Evolutionary conservation across 1,284 basidiomycete species (phyloP).

Genomic region (Melampsora abietis-canadensis): DNA sequence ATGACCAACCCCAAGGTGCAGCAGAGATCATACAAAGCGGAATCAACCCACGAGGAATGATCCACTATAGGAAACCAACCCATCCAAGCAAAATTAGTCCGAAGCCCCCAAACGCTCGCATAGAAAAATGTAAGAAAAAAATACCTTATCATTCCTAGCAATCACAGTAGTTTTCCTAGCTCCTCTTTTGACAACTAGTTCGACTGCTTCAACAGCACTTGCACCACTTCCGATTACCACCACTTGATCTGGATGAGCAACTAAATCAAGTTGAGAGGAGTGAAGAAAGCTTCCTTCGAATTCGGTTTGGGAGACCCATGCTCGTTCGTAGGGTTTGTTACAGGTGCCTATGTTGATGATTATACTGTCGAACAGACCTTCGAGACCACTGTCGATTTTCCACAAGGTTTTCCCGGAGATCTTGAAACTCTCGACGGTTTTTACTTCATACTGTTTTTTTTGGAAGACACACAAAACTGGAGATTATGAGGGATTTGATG

Average conservation of each 20-base stretch:
- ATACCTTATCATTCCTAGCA: constrained; percentile 31
- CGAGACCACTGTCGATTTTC: constrained; percentile 11
- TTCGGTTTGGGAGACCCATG: background rate
- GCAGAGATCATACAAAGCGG: background rate
- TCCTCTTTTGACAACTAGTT: constrained; percentile 23
- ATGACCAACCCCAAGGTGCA: constrained; percentile 10
- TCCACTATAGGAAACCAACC: constrained; percentile 10
- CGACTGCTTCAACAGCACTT: constrained; percentile 39
- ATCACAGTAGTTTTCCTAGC: constrained; percentile 21
- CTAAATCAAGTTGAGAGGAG: constrained; percentile 26
- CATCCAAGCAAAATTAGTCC: background rate
- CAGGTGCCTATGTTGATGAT: constrained; percentile 29
- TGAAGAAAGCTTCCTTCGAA: constrained; percentile 28
- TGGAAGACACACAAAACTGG: too few relatives aligned
- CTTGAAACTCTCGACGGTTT: background rate
- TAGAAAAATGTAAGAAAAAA: too few relatives aligned
- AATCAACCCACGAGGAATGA: constrained; percentile 27
- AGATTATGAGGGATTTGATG: too few relatives aligned
- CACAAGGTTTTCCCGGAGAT: background rate
- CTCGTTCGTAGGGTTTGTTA: constrained; percentile 4
- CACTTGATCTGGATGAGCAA: constrained; percentile 16
- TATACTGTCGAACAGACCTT: constrained; percentile 30
- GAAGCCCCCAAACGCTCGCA: too few relatives aligned
- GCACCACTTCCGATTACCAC: constrained; percentile 33
- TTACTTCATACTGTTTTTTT: constrained; percentile 12